Evolutionary conservation across 371 early-diverging fungal species (phyloP).

Genomic region (Mucor lusitanicus): DNA sequence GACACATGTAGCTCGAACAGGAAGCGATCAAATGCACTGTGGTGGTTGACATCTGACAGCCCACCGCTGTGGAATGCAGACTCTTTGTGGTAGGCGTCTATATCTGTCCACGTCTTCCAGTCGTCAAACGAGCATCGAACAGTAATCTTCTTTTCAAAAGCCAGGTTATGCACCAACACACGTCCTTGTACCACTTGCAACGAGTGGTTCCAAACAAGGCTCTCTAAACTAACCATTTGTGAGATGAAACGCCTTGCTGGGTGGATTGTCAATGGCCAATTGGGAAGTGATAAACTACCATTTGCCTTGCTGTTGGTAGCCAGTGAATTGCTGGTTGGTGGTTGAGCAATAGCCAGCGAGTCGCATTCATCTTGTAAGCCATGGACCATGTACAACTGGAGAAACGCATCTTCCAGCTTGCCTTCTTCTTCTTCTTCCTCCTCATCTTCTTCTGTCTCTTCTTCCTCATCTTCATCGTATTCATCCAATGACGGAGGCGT

Average conservation of each 20-base stretch:
- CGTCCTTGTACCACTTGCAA: constrained; percentile 46
- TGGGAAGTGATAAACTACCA: not conserved
- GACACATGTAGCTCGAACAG: constrained; percentile 13
- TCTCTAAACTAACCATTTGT: constrained; percentile 24
- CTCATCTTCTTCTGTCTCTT: constrained; percentile 2
- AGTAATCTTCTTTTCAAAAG: constrained; percentile 24
- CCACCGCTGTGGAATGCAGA: constrained; percentile 18
- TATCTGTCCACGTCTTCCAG: constrained; percentile 28
- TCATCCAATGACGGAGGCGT: constrained; percentile 1
- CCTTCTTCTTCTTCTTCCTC: constrained; percentile 18
- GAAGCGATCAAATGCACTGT: constrained; percentile 22
- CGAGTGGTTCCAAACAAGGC: not conserved
- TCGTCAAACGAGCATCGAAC: constrained; percentile 21
- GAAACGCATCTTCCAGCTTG: constrained; percentile 30
- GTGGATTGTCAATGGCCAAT: constrained; percentile 28
- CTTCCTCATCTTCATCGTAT: constrained; percentile 30
- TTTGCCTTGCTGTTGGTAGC: not conserved
- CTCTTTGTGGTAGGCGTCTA: constrained; percentile 47
- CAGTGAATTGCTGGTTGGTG: not conserved
- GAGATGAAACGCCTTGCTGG: constrained; percentile 48
- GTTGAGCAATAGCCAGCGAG: not conserved
- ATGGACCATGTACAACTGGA: constrained; percentile 27
- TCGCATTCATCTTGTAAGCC: constrained; percentile 9
- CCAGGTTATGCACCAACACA: constrained; percentile 30
- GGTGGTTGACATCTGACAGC: not conserved